Evolutionary conservation across 495 filamentous ascomycete species (phyloP).

Genomic region (Aspergillus sclerotioniger): DNA sequence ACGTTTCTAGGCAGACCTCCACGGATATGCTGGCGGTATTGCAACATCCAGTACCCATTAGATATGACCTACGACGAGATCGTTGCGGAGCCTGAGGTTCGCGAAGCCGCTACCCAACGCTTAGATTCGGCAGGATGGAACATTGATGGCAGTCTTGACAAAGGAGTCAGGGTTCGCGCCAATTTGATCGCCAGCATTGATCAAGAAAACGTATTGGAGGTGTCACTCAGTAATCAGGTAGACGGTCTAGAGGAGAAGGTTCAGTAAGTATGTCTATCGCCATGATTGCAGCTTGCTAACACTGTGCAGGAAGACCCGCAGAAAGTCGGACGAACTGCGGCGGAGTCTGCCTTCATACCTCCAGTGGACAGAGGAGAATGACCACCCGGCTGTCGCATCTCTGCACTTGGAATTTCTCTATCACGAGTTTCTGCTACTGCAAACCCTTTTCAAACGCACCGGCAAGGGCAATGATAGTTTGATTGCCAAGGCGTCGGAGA

Average conservation of each 20-base stretch:
- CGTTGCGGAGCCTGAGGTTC: slow-evolving; percentile 35
- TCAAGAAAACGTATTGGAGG: slow-evolving; percentile 54
- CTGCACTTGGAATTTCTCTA: slow-evolving; percentile 46
- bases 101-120: slow-evolving; percentile 31
- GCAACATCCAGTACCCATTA: slow-evolving; percentile 49
- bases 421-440: slow-evolving; percentile 53
- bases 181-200: slow-evolving; percentile 42
- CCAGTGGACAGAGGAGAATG: slow-evolving; percentile 18
- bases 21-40: slow-evolving; percentile 47
- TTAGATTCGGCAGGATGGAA: slow-evolving; percentile 53
- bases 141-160: slow-evolving; percentile 28
- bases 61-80: slow-evolving; percentile 50
- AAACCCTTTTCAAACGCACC: slow-evolving; percentile 35
- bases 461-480: not conserved
- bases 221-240: slow-evolving; percentile 42
- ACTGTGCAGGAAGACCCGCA: slow-evolving; percentile 12
- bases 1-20: slow-evolving; percentile 55
- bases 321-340: slow-evolving; percentile 13
- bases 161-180: slow-evolving; percentile 37
- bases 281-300: not conserved
- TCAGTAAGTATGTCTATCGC: slow-evolving; percentile 15
- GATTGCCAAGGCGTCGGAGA: slow-evolving; percentile 21
- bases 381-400: not conserved
- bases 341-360: slow-evolving; percentile 19
- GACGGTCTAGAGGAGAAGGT: slow-evolving; percentile 24